Conservation (phyloP, 2,329 filamentous ascomycete genomes). For the Neobulgaria alba region DNA sequence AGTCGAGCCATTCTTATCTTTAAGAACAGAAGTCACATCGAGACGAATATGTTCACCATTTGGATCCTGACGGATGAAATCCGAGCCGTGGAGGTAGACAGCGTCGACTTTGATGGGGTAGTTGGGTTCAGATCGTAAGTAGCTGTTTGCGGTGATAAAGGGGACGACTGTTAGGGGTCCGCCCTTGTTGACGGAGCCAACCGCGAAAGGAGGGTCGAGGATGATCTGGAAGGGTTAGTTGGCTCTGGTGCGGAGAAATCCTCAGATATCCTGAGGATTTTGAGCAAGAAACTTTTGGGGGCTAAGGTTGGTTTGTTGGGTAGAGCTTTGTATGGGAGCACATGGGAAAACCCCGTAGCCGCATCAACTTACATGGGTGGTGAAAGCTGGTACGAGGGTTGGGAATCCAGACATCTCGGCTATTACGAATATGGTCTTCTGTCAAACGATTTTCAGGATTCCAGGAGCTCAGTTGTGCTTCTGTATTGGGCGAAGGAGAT, state of each 20-base stretch:
- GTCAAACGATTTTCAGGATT: background rate
- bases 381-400: conserved; percentile 33
- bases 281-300: no score
- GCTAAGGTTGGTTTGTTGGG: no score
- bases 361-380: conserved; percentile 27
- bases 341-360: background rate
- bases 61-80: conserved; percentile 34
- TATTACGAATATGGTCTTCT: background rate
- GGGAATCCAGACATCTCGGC: conserved; percentile 30
- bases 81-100: conserved; percentile 32
- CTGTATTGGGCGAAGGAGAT: background rate
- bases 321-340: no score
- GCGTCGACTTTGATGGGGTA: conserved; percentile 32
- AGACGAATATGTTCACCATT: conserved; percentile 31
- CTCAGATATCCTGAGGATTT: no score
- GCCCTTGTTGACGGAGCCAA: conserved; percentile 25
- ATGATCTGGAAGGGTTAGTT: conserved; percentile 26
- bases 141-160: conserved; percentile 21
- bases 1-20: conserved; percentile 30
- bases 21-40: conserved; percentile 32
- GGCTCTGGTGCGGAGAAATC: no score
- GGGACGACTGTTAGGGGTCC: conserved; percentile 30
- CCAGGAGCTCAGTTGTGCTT: background rate
- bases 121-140: conserved; percentile 30
- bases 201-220: conserved; percentile 28